Percentiles rank a stretch among this genome's conserved stretches.
These are phyloP conservation scores for Leccinum rimulosum DNA, from an alignment of 768 basidiomycete genomes.

Conservation along the genomic window DNA sequence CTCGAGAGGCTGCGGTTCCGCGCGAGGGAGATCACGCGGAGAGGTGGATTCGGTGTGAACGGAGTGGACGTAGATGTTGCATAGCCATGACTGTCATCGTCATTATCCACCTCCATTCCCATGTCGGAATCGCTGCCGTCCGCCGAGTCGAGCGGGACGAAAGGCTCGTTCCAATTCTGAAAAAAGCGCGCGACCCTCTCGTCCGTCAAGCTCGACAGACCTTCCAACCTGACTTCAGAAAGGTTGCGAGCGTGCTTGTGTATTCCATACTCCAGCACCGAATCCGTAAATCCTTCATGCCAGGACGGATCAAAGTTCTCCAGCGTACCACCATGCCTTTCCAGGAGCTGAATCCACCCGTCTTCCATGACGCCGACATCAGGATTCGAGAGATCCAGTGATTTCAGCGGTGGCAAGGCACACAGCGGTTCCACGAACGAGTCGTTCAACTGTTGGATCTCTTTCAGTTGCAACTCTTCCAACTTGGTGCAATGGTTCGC, in stretches of 20 bases:
- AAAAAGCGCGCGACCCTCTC: constrained; percentile 72
- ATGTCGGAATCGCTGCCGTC: constrained; percentile 6
- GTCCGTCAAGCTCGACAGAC: constrained; percentile 65
- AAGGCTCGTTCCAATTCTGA: constrained; percentile 41
- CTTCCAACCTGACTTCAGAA: constrained; percentile 49
- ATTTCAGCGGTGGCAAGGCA: constrained; percentile 38
- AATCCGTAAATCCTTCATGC: constrained; percentile 60
- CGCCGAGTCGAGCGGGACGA: constrained; percentile 7
- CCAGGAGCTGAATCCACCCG: constrained; percentile 55
- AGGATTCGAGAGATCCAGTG: constrained; percentile 71
- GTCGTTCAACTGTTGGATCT: constrained; percentile 71
- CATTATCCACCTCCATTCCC: constrained; percentile 21
- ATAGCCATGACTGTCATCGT: not conserved
- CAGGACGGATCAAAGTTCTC: constrained; percentile 68
- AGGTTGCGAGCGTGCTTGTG: constrained; percentile 46
- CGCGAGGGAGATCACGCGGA: constrained; percentile 56
- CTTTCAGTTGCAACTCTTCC: constrained; percentile 72
- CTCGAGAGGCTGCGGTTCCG: constrained; percentile 56
- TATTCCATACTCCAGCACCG: constrained; percentile 60
- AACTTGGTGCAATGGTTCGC: constrained; percentile 50
- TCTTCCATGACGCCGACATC: constrained; percentile 51
- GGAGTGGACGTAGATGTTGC: not conserved
- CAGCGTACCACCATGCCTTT: constrained; percentile 51
- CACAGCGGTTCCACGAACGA: constrained; percentile 56
- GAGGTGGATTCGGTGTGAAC: constrained; percentile 40